Percentiles rank a stretch among this genome's conserved stretches.
Evolutionary conservation across 257 asterid genomes (phyloP).

Genomic region (Gentiana macrophylla): DNA sequence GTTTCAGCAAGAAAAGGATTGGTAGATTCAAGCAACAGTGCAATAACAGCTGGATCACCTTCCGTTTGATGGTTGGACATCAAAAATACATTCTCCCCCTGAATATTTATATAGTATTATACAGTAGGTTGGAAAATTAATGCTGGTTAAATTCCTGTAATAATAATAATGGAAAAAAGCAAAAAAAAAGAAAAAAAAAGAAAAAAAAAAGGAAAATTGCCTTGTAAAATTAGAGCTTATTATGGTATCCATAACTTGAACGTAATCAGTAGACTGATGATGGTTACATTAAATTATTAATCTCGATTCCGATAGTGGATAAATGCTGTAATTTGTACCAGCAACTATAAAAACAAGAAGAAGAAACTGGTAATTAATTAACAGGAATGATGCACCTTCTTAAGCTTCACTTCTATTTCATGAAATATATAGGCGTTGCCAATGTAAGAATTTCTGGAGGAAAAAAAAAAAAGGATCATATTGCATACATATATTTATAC

Average conservation of each 20-base stretch:
- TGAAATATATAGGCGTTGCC: slow-evolving; percentile 63
- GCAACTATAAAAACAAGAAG: neutral
- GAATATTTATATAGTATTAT: slow-evolving; percentile 8
- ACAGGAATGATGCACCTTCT: slow-evolving; percentile 42
- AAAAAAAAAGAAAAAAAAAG: no score
- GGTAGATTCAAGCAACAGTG: slow-evolving; percentile 72
- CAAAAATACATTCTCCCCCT: slow-evolving; percentile 88
- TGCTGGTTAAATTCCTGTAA: no score
- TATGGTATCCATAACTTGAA: no score
- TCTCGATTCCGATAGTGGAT: no score
- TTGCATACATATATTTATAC: no score
- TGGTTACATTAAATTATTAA: no score
- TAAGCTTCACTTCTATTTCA: slow-evolving; percentile 74
- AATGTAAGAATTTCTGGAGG: slow-evolving; percentile 62
- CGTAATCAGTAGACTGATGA: no score
- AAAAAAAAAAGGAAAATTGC: neutral
- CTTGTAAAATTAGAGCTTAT: no score
- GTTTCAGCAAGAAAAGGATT: slow-evolving; percentile 70
- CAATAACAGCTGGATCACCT: slow-evolving; percentile 94
- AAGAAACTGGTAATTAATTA: slow-evolving; percentile 2
- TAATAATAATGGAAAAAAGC: no score
- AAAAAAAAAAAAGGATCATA: neutral
- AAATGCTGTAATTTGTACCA: no score
- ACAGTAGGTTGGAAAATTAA: no score
- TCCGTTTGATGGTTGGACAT: slow-evolving; percentile 97